Evolutionary conservation across 2,329 filamentous ascomycete genomes (phyloP).

Genomic region (Niveomyces coronatus): DNA sequence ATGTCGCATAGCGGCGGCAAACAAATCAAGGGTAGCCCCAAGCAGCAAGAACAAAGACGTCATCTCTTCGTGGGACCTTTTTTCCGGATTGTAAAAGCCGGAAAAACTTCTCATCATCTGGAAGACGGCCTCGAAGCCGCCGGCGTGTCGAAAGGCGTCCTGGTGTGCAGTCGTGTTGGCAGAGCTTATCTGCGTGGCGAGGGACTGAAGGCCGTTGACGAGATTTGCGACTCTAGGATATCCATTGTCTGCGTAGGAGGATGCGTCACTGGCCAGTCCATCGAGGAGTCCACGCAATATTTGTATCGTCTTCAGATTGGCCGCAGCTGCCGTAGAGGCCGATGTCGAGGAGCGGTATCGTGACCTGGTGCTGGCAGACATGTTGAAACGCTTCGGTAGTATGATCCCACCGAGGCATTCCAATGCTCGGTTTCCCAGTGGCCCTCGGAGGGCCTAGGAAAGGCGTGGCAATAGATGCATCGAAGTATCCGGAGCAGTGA

Average conservation of each 20-base stretch:
- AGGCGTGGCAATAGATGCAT: constrained; percentile 5
- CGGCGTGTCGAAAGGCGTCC: constrained; percentile 73
- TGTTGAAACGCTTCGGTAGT: constrained; percentile 17
- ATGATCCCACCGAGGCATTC: constrained; percentile 2
- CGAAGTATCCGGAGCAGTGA: background rate
- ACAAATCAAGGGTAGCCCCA: constrained; percentile 58
- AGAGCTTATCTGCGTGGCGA: constrained; percentile 52
- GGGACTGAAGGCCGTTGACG: constrained; percentile 47
- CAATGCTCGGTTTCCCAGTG: background rate
- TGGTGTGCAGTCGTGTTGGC: constrained; percentile 43
- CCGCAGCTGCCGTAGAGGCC: constrained; percentile 39
- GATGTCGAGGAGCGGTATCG: constrained; percentile 57
- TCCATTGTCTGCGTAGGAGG: constrained; percentile 23
- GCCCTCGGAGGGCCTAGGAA: constrained; percentile 7
- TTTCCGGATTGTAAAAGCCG: constrained; percentile 63
- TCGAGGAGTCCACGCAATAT: constrained; percentile 47
- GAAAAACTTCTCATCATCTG: constrained; percentile 59
- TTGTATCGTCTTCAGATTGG: constrained; percentile 50
- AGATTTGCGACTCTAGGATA: constrained; percentile 41
- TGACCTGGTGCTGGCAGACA: constrained; percentile 42
- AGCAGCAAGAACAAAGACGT: constrained; percentile 57
- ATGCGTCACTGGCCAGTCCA: constrained; percentile 26
- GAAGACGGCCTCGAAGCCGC: constrained; percentile 68
- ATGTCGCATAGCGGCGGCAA: constrained; percentile 64
- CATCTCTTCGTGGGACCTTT: constrained; percentile 51